phyloP scores from a whole-genome alignment of 2,329 filamentous ascomycete species.

The Calonectria fujianensis region DNA sequence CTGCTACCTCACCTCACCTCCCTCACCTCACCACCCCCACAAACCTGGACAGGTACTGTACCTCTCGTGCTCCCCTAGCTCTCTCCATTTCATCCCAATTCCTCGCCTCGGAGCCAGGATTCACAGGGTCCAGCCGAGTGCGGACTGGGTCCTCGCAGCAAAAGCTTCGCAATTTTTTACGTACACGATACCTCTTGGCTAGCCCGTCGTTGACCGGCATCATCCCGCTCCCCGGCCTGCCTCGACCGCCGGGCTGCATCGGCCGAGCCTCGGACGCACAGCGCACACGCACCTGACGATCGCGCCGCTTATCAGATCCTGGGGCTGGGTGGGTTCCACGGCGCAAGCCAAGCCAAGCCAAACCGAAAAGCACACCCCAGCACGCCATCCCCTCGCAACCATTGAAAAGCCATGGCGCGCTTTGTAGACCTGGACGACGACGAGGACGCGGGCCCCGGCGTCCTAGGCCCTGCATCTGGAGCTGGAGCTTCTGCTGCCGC shows the following conservation, averaged over 20 bases:
- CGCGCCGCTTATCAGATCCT: constrained; percentile 57
- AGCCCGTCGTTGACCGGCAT: constrained; percentile 42
- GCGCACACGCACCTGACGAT: constrained; percentile 38
- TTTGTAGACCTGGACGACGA: constrained; percentile 57
- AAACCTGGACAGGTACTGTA: neutral
- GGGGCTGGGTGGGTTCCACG: constrained; percentile 39
- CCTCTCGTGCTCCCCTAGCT: neutral
- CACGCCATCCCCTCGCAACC: constrained; percentile 18
- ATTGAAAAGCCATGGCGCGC: constrained; percentile 53
- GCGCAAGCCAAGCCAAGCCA: constrained; percentile 20
- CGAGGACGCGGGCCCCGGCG: constrained; percentile 45
- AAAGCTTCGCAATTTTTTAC: constrained; percentile 16
- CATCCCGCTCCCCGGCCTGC: constrained; percentile 45
- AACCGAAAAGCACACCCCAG: constrained; percentile 1
- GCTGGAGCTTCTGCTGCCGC: constrained; percentile 40
- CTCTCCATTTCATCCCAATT: neutral
- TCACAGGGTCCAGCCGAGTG: constrained; percentile 3
- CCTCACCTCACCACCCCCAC: neutral
- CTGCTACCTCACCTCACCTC: neutral
- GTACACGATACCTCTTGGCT: constrained; percentile 21
- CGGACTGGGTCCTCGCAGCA: constrained; percentile 21
- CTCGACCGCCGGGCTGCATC: constrained; percentile 51
- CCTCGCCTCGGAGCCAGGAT: neutral
- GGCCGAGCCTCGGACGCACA: constrained; percentile 48
- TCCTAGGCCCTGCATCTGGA: constrained; percentile 34